A percentile compares a stretch with the other conserved stretches of the same genome.
These are phyloP conservation scores for Phaeosphaeria sp. DNA, from an alignment of 2,329 filamentous ascomycete species.

Conservation along the genomic window DNA sequence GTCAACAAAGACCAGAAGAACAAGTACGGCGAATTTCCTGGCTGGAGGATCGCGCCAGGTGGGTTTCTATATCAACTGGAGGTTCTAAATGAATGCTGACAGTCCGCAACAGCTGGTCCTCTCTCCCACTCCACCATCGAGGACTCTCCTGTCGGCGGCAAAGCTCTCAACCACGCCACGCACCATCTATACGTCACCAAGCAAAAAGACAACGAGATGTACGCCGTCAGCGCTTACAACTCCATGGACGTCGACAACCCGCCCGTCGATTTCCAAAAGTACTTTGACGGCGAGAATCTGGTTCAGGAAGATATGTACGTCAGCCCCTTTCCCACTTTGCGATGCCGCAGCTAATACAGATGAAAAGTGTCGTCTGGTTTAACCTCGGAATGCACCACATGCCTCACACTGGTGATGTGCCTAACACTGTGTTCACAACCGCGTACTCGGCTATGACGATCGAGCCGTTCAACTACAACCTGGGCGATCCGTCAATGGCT, in stretches of 20 bases:
- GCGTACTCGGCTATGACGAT: slow-evolving; percentile 1
- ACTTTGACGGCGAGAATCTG: slow-evolving; percentile 55
- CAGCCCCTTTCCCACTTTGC: not conserved
- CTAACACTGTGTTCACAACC: slow-evolving; percentile 5
- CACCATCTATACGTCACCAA: slow-evolving; percentile 49
- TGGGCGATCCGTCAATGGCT: not conserved
- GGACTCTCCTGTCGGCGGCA: slow-evolving; percentile 56
- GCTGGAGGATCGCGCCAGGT: slow-evolving; percentile 52
- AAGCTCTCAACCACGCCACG: slow-evolving; percentile 55
- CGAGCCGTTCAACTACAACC: slow-evolving; percentile 1
- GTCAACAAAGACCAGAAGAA: slow-evolving; percentile 59
- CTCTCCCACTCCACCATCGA: slow-evolving; percentile 45
- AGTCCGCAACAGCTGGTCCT: not conserved
- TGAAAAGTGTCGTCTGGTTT: slow-evolving; percentile 55
- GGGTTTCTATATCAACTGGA: not conserved
- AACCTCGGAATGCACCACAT: slow-evolving; percentile 60
- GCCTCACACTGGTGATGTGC: slow-evolving; percentile 36
- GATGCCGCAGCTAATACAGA: slow-evolving; percentile 33
- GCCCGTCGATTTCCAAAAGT: slow-evolving; percentile 57
- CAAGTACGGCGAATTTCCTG: slow-evolving; percentile 57
- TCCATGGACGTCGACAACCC: slow-evolving; percentile 55
- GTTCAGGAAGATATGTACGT: not conserved
- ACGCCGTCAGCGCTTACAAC: slow-evolving; percentile 53
- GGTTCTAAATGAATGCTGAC: not conserved
- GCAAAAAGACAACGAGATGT: slow-evolving; percentile 56